A percentile compares a stretch with the other conserved stretches of the same genome.
These are phyloP conservation scores for Neostapfia colusana DNA, from an alignment of 176 grass and related monocot genomes.

Conservation along the genomic window DNA sequence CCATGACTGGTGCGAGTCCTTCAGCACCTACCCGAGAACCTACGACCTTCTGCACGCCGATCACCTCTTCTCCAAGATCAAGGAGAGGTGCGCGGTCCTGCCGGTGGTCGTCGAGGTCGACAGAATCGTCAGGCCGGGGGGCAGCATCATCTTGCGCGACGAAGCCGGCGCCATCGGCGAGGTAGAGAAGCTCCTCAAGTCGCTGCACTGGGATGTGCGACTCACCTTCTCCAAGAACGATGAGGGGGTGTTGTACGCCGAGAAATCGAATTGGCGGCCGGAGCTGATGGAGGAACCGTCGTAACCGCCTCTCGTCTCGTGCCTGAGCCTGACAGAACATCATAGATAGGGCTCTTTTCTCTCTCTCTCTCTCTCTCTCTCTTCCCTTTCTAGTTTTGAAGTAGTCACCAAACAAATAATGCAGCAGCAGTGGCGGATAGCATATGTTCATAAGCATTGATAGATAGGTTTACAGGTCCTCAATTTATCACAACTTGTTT, in stretches of 20 bases:
- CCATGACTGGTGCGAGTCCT: constrained; percentile 99
- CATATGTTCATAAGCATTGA: not conserved
- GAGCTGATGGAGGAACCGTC: too few relatives aligned
- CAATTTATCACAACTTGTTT: too few relatives aligned
- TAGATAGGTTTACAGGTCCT: too few relatives aligned
- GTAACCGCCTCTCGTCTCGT: too few relatives aligned
- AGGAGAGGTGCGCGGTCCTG: constrained; percentile 74
- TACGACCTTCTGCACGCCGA: constrained; percentile 96
- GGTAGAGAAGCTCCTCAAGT: constrained; percentile 71
- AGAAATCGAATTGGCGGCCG: too few relatives aligned
- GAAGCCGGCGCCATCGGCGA: constrained; percentile 28
- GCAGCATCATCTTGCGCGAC: constrained; percentile 50
- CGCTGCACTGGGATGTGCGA: constrained; percentile 56
- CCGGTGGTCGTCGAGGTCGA: constrained; percentile 79
- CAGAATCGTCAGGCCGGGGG: constrained; percentile 81
- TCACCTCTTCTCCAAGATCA: constrained; percentile 79
- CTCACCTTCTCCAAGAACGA: too few relatives aligned
- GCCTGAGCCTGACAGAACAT: too few relatives aligned
- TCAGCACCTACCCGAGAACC: constrained; percentile 93
- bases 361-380: too few relatives aligned
- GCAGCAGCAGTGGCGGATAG: not conserved
- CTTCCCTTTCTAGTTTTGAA: constrained; percentile 6
- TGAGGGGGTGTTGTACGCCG: too few relatives aligned
- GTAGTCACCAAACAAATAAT: constrained; percentile 39
- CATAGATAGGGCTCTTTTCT: too few relatives aligned